phyloP scores from a whole-genome alignment of 2,329 filamentous ascomycete species.

The Pyrenophora seminiperda region DNA sequence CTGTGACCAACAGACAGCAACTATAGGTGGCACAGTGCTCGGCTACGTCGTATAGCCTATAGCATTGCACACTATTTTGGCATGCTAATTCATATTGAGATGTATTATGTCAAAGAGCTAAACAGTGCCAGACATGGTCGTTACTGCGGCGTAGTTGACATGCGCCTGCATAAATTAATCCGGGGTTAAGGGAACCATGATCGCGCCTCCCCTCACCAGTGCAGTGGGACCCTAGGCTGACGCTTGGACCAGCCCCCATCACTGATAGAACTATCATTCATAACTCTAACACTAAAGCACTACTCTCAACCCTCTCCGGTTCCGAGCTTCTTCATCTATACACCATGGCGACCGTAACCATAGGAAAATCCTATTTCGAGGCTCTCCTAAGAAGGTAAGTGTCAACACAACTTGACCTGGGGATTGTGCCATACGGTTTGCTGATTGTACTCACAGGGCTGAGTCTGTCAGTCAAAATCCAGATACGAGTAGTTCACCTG shows the following conservation, averaged over 20 bases:
- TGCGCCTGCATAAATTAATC: slow-evolving; percentile 12
- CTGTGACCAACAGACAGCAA: no score
- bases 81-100: no score
- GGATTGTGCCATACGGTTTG: slow-evolving; percentile 14
- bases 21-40: slow-evolving; percentile 2
- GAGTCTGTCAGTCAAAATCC: slow-evolving; percentile 54
- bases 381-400: slow-evolving; percentile 66
- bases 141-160: neutral
- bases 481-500: neutral
- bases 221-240: slow-evolving; percentile 21
- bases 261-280: slow-evolving; percentile 24
- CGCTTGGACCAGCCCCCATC: slow-evolving; percentile 28
- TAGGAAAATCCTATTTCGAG: slow-evolving; percentile 66
- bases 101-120: no score
- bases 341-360: slow-evolving; percentile 57
- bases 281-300: slow-evolving; percentile 9
- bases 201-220: slow-evolving; percentile 23
- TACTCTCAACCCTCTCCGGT: slow-evolving; percentile 6
- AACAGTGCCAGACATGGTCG: neutral
- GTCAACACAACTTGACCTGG: neutral
- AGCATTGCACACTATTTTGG: no score
- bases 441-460: slow-evolving; percentile 48
- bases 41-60: no score
- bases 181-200: slow-evolving; percentile 13
- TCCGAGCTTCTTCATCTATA: slow-evolving; percentile 14